Base-by-base conservation (phyloP, 139 green algal genomes). In the Chlorella sp. region DNA sequence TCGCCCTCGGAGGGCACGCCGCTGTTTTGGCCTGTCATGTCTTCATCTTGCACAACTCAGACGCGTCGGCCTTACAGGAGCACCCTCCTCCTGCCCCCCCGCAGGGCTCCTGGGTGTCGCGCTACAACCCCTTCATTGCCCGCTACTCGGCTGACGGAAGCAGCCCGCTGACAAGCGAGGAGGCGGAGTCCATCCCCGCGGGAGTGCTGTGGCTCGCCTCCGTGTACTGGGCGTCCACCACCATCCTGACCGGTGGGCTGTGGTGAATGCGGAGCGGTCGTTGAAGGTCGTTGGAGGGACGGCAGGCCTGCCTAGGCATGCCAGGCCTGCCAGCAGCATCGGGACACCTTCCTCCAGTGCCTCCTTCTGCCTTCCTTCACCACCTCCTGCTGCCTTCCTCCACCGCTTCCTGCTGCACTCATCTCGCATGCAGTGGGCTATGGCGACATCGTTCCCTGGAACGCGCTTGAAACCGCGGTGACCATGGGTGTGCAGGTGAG, bases 361-460 rank as follows among this genome's bases (percentile, higher is more conserved):
- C 13, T 24, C 56, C 56, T 65, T 20, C 56, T 65, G 3, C 56
- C 62, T 40, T 1, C 62, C 11, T 24, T 34, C 28, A 28, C 62
- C 62, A 16, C 62, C 3, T 19, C 62, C 20, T 24, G 6, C 60
- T 68, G 20, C 20, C 60, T 68, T 7, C 9, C 2, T 13, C 6
- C 5, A 70, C 4, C 62, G 6, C 22, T 70, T 70, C 28, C 62
- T 40, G 38, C 4, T 43, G 40, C 40, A 17, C 32, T 17, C 46
- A 0, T 32, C 41, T 28, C 8, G n/a, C 20, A n/a, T 4, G 44
- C 75, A 81, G 75, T 81, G 7, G 75, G 75, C 4, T 81, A 81
- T 14, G 75, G 75, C 34, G 75, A 81, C 75, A 81, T 81, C 51
- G 32, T 81, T 40, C 75, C 75, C 19, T 81, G 75, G 75, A 51